Evolutionary conservation across 192 early-diverging fungal species (phyloP).

Genomic region (Phlyctochytrium bullatum): DNA sequence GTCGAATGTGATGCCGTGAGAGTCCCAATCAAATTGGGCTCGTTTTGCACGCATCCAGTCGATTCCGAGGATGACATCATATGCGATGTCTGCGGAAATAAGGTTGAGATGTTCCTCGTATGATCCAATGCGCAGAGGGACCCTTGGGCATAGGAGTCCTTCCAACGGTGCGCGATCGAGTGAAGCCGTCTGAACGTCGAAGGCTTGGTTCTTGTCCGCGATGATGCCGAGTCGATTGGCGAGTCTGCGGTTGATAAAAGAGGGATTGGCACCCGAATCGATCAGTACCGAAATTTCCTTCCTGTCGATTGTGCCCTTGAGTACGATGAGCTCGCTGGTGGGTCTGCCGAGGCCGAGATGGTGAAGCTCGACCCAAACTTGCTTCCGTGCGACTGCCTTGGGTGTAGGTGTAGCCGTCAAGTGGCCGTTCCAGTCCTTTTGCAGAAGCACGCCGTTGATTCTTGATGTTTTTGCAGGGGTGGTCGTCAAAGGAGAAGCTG

Average conservation of each 20-base stretch:
- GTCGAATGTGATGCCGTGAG: too few species aligned
- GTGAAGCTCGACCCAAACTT: too few species aligned
- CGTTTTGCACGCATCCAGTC: conserved; percentile 18
- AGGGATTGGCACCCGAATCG: not conserved
- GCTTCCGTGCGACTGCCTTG: too few species aligned
- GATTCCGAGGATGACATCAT: conserved; percentile 18
- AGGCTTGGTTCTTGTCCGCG: not conserved
- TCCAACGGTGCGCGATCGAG: not conserved
- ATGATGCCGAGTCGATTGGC: too few species aligned
- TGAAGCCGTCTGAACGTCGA: not conserved
- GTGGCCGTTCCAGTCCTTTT: too few species aligned
- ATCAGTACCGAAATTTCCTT: not conserved
- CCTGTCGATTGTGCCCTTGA: not conserved
- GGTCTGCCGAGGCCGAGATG: too few species aligned
- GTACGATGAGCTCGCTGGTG: not conserved
- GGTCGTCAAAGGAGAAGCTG: too few species aligned
- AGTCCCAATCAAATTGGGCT: too few species aligned
- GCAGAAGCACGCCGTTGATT: too few species aligned
- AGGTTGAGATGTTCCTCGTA: not conserved
- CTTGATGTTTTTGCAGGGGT: too few species aligned
- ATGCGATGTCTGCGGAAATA: conserved; percentile 13
- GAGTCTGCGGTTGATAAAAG: not conserved
- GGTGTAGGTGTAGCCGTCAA: too few species aligned
- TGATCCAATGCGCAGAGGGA: not conserved
- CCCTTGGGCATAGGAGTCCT: not conserved